Percentiles rank a stretch among this genome's conserved stretches.
Conservation (phyloP, 2,329 filamentous ascomycete species). For the Cadophora malorum region DNA sequence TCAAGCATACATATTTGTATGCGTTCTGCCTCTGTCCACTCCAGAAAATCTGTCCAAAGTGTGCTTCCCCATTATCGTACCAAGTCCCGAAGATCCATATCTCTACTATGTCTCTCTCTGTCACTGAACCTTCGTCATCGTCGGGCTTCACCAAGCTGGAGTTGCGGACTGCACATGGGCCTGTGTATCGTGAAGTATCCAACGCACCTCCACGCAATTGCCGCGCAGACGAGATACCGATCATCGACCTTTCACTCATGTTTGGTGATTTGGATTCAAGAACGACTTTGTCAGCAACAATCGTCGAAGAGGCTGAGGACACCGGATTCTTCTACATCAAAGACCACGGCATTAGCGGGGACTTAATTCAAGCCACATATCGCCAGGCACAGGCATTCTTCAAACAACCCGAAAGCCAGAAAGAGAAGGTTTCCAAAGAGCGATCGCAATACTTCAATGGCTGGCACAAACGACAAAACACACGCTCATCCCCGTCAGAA, state of each 20-base stretch:
- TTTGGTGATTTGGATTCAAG: constrained; percentile 42
- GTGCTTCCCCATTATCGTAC: no score
- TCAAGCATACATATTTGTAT: no score
- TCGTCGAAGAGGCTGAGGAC: constrained; percentile 50
- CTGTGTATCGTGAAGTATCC: constrained; percentile 52
- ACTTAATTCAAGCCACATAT: constrained; percentile 39
- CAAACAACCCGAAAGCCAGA: constrained; percentile 52
- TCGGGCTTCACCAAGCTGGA: constrained; percentile 50
- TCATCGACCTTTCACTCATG: constrained; percentile 53
- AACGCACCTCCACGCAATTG: constrained; percentile 50
- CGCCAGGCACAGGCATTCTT: constrained; percentile 50
- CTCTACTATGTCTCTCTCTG: no score
- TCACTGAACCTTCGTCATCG: not conserved
- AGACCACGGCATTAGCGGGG: constrained; percentile 51
- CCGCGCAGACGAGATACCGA: constrained; percentile 52
- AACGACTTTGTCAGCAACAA: constrained; percentile 47
- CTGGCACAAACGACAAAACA: constrained; percentile 49
- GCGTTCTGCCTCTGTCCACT: no score
- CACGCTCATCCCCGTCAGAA: constrained; percentile 57
- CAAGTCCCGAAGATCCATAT: no score
- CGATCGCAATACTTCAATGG: constrained; percentile 55
- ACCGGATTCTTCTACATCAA: constrained; percentile 57
- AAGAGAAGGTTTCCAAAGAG: constrained; percentile 48
- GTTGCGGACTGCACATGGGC: constrained; percentile 52
- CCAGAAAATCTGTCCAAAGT: no score